Conservation (phyloP, 345 rosid species). For the Mercurialis annua region DNA sequence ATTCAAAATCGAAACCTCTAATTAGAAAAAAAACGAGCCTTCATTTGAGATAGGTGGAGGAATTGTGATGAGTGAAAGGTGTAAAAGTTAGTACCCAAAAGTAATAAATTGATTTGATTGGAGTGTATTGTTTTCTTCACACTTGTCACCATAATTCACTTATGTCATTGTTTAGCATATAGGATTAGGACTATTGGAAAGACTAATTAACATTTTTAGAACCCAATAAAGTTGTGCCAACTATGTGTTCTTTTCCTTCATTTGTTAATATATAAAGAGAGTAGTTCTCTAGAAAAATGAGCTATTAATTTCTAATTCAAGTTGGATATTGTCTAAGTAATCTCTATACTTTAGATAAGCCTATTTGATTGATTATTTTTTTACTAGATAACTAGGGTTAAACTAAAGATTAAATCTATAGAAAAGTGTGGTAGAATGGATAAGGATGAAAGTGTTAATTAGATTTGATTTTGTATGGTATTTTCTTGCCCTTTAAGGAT, state of each 20-base stretch:
- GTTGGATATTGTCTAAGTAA: constrained; percentile 19
- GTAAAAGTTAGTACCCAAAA: too few relatives aligned
- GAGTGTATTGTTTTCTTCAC: neutral
- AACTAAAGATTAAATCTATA: constrained; percentile 16
- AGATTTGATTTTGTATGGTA: too few relatives aligned
- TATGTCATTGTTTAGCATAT: neutral
- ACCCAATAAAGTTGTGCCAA: neutral
- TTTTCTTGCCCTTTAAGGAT: too few relatives aligned
- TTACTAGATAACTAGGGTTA: constrained; percentile 31
- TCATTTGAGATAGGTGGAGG: neutral
- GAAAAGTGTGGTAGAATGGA: constrained; percentile 32
- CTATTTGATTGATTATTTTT: neutral
- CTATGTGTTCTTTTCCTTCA: neutral
- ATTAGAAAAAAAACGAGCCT: neutral
- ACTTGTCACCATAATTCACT: constrained; percentile 2
- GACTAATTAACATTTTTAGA: neutral
- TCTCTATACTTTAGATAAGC: constrained; percentile 2
- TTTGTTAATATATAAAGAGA: too few relatives aligned
- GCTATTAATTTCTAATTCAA: constrained; percentile 21
- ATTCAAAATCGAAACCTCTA: too few relatives aligned
- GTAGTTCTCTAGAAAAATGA: constrained; percentile 8
- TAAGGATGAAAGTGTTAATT: constrained; percentile 38
- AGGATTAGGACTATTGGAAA: neutral
- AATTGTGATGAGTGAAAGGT: neutral
- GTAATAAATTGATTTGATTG: constrained; percentile 10